Percentiles rank a stretch among this genome's conserved stretches.
These are phyloP conservation scores for Ephemerocybe angulata DNA, from an alignment of 768 basidiomycete genomes.

Conservation along the genomic window DNA sequence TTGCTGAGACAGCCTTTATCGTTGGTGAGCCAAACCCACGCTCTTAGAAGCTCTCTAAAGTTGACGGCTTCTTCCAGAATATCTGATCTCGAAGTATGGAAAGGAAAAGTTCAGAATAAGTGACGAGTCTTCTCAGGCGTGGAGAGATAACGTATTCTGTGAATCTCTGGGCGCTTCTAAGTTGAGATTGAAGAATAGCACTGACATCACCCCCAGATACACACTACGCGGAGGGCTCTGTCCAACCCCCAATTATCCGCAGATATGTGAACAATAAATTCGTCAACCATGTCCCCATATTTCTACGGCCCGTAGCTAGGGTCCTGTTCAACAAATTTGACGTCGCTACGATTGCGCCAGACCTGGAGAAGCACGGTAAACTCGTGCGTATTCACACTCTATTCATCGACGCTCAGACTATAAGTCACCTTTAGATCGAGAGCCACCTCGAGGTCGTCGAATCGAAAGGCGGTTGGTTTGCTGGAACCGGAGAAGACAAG, in stretches of 20 bases:
- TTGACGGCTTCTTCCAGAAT: slow-evolving; percentile 25
- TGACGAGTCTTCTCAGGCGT: slow-evolving; percentile 21
- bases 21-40: slow-evolving; percentile 32
- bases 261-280: slow-evolving; percentile 29
- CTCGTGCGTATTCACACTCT: background rate
- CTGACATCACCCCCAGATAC: slow-evolving; percentile 23
- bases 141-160: slow-evolving; percentile 37
- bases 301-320: slow-evolving; percentile 31
- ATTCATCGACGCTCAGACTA: background rate
- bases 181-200: background rate
- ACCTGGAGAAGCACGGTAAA: slow-evolving; percentile 3
- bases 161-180: background rate
- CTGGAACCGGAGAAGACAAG: slow-evolving; percentile 19
- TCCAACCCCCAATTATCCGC: slow-evolving; percentile 38
- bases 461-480: slow-evolving; percentile 14
- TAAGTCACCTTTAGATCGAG: background rate
- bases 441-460: background rate
- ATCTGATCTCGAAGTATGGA: slow-evolving; percentile 38
- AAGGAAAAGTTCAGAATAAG: slow-evolving; percentile 24
- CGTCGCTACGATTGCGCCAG: background rate
- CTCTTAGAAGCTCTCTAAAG: background rate
- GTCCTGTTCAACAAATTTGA: slow-evolving; percentile 19
- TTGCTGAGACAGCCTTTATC: slow-evolving; percentile 40
- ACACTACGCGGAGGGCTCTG: slow-evolving; percentile 40
- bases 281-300: slow-evolving; percentile 31